phyloP scores from a whole-genome alignment of 140 eudicot species.

The Erigeron philadelphicus region DNA sequence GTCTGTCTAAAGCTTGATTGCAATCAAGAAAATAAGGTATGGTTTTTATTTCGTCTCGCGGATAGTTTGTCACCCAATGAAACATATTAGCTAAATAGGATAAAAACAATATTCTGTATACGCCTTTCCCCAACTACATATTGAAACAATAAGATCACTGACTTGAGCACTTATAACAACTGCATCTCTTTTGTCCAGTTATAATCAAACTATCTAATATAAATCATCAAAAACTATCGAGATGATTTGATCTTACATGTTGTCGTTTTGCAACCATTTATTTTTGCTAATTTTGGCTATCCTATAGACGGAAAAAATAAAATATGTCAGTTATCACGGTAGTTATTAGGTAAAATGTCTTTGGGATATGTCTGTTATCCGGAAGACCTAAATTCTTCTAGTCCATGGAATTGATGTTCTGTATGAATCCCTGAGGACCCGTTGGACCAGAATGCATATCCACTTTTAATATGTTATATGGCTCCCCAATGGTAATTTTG shows the following conservation, averaged over 20 bases:
- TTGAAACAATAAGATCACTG: constrained; percentile 4
- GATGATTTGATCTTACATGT: too few species aligned
- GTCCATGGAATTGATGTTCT: background rate
- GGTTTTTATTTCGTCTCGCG: background rate
- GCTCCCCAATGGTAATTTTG: background rate
- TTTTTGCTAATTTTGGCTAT: background rate
- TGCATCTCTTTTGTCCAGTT: constrained; percentile 7
- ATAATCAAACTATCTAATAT: background rate
- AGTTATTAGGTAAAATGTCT: background rate
- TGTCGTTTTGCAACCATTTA: background rate
- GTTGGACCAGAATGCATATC: background rate
- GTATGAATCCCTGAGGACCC: background rate
- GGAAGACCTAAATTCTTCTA: background rate
- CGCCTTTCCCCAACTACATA: background rate
- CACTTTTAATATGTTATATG: too few species aligned
- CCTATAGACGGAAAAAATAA: background rate
- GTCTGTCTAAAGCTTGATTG: constrained; percentile 77
- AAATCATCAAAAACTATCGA: background rate
- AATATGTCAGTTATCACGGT: background rate
- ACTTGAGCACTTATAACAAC: constrained; percentile 10
- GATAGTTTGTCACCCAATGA: background rate
- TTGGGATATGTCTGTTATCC: background rate
- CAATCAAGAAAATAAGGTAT: constrained; percentile 78
- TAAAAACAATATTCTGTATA: background rate
- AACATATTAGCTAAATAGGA: background rate